Base-by-base conservation (phyloP, 805 yeast species). In the Yarrowia alimentaria region DNA sequence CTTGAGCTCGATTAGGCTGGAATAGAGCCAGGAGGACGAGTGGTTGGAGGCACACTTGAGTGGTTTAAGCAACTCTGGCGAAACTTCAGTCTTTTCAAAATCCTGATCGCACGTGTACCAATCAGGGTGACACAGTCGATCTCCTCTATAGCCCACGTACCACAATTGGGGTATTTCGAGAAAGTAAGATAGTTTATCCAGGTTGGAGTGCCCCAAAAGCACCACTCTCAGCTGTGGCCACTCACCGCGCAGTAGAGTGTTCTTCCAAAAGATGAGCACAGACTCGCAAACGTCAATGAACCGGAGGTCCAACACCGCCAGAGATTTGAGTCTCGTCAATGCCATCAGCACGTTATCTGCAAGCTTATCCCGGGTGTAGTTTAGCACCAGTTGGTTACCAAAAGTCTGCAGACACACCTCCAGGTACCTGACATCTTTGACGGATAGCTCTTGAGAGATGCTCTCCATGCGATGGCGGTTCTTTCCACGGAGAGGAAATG, bases 231-330 rank as follows among this genome's bases (percentile, higher is more conserved):
- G 14, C 13, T 9, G 11, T 3, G 47, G 47, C 47, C 24, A 26
- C 5, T 40, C 47, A n/a, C 47, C 47, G 5, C 47, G 47, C n/a
- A 40, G 5, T 7, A 40, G 18, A 11, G 47, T 33, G n/a, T 40
- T 40, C n/a, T 19, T 26, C 47, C 47, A 40, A 10, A 40, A 5
- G 3, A 33, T 16, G 13, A 40, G 6, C 3, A 33, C 28, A 10
- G 47, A 24, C 6, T 40, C 47, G 6, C 47, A n/a, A 18, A 40
- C 17, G 3, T 26, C 33, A 7, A 19, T 12, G n/a, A 17, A 40
- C 1, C 47, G 32, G 4, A 40, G 18, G 19, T 40, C 47, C 24
- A 40, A 25, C 14, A 40, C 47, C 5, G 47, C 10, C 25, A 22
- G 25, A 22, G 10, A 8, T 8, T 10, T 19, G 3, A 40, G 47